These are phyloP conservation scores for Aspergillus campestris DNA, from an alignment of 495 filamentous ascomycete species.

Conservation along the genomic window DNA sequence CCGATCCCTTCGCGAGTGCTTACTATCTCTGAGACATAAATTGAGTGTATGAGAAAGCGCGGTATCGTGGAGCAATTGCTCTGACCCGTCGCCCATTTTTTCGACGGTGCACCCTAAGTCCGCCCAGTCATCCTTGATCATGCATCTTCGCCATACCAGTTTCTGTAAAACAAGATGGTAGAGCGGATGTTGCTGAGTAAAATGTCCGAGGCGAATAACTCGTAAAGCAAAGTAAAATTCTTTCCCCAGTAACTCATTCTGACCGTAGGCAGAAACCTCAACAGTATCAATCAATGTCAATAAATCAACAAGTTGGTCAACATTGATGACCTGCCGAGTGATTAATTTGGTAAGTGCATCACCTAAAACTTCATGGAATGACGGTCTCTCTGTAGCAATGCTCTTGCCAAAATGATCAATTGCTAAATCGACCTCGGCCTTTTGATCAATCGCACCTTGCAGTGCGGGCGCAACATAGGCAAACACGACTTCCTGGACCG, in stretches of 20 bases:
- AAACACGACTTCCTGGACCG: conserved; percentile 68
- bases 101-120: conserved; percentile 31
- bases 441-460: conserved; percentile 61
- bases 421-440: conserved; percentile 65
- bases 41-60: conserved; percentile 24
- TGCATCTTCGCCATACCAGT: conserved; percentile 78
- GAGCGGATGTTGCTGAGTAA: conserved; percentile 38
- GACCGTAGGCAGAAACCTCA: conserved; percentile 20
- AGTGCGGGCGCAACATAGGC: conserved; percentile 48
- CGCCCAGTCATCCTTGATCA: conserved; percentile 71
- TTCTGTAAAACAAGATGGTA: conserved; percentile 50
- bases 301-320: conserved; percentile 65
- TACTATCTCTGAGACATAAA: conserved; percentile 27
- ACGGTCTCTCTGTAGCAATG: conserved; percentile 50
- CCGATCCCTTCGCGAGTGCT: conserved; percentile 1
- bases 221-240: conserved; percentile 67
- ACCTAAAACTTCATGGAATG: conserved; percentile 55
- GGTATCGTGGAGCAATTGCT: conserved; percentile 20
- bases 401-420: conserved; percentile 56
- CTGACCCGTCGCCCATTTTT: conserved; percentile 15
- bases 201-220: conserved; percentile 50
- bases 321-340: conserved; percentile 54
- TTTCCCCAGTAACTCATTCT: conserved; percentile 31
- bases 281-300: conserved; percentile 60
- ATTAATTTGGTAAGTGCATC: conserved; percentile 58